Conservation (phyloP, 2,329 filamentous ascomycete genomes). For the Leptographium lundbergii region DNA sequence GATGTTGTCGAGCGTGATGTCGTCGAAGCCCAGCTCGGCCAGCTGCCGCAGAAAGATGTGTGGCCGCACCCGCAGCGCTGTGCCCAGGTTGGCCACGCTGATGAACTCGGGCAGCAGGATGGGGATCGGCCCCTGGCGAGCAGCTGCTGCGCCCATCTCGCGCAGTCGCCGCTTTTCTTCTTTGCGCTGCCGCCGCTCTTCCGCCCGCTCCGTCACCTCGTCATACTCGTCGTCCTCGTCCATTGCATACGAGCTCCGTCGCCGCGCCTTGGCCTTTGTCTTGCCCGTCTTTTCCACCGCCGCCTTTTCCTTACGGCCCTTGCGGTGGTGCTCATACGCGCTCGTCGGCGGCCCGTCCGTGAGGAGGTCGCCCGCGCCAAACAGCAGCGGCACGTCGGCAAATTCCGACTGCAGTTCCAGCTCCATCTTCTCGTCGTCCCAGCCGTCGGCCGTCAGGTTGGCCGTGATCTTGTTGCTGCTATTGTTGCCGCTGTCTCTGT, state of each 20-base stretch:
- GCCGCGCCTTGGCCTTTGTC: constrained; percentile 1
- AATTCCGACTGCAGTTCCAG: neutral
- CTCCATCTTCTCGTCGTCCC: neutral
- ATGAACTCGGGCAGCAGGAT: constrained; percentile 86
- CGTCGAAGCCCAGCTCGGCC: constrained; percentile 79
- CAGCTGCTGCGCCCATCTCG: constrained; percentile 24
- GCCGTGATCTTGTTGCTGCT: neutral
- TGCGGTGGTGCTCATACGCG: constrained; percentile 1
- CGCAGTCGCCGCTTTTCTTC: constrained; percentile 29
- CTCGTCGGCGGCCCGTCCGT: neutral
- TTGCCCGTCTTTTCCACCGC: neutral
- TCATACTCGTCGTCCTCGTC: constrained; percentile 28
- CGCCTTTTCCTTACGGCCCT: neutral
- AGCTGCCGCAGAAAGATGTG: constrained; percentile 64
- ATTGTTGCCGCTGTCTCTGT: neutral
- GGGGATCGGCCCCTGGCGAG: constrained; percentile 31
- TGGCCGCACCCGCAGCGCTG: constrained; percentile 57
- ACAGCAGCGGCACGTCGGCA: neutral
- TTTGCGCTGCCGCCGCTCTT: constrained; percentile 27
- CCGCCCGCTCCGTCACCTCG: constrained; percentile 21
- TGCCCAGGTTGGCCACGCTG: constrained; percentile 70
- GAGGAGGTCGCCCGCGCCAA: neutral
- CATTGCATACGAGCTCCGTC: constrained; percentile 4
- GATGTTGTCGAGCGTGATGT: constrained; percentile 69
- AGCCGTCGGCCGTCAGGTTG: neutral